Conservation (phyloP, 169 alveolate species). For the Miamiensis avidus region DNA sequence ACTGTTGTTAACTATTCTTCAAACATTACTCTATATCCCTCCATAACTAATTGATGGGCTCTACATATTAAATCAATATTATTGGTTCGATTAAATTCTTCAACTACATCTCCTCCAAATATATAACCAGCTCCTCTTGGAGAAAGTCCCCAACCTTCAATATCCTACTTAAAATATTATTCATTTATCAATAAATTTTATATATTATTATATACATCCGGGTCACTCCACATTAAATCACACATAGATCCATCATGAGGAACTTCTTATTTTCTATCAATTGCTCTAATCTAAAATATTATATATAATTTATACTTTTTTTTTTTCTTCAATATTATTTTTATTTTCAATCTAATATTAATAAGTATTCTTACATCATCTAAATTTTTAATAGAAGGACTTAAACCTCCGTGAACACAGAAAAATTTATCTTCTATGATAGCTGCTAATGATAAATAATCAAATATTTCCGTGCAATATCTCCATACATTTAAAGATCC, state of each 20-base stretch:
- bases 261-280: conserved; percentile 98
- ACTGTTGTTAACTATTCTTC: conserved; percentile 73
- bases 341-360: too few species aligned
- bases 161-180: conserved; percentile 66
- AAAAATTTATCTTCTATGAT: conserved; percentile 96
- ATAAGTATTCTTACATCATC: conserved; percentile 90
- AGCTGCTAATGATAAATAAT: conserved; percentile 97
- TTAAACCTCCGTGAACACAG: conserved; percentile 99
- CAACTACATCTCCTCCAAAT: conserved; percentile 98
- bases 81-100: conserved; percentile 95
- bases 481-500: conserved; percentile 99
- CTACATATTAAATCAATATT: conserved; percentile 97
- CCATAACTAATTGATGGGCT: conserved; percentile 99
- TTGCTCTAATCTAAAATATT: conserved; percentile 81
- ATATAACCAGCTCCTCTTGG: conserved; percentile 99
- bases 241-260: conserved; percentile 99
- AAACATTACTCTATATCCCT: conserved; percentile 97
- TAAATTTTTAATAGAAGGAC: conserved; percentile 94
- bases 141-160: conserved; percentile 97
- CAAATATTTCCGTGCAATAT: conserved; percentile 98
- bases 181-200: background rate
- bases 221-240: conserved; percentile 99
- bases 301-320: too few species aligned
- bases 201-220: conserved; percentile 86
- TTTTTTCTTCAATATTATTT: background rate